These are phyloP conservation scores for Monilinia aucupariae DNA, from an alignment of 2,329 filamentous ascomycete genomes.

Conservation along the genomic window DNA sequence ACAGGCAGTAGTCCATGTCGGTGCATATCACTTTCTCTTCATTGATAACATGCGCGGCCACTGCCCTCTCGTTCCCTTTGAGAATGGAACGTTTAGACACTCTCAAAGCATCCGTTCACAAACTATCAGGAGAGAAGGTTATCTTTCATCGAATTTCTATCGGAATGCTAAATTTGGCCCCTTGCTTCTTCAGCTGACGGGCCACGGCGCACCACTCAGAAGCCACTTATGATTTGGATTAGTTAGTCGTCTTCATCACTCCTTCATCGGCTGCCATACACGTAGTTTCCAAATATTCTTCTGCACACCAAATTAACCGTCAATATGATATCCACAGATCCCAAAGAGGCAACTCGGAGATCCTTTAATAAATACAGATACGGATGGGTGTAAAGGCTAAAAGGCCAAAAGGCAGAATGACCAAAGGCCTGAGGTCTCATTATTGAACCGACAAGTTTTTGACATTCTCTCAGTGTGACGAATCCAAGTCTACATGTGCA, in stretches of 20 bases:
- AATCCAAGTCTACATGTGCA: slow-evolving; percentile 3
- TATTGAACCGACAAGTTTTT: neutral
- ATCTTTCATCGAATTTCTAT: neutral
- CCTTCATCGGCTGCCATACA: neutral
- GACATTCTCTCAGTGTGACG: slow-evolving; percentile 2
- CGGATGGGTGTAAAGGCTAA: slow-evolving; percentile 10
- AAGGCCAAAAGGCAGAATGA: slow-evolving; percentile 11
- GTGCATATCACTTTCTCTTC: too few species aligned
- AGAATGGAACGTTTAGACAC: neutral
- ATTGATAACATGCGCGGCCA: too few species aligned
- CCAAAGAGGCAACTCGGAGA: neutral
- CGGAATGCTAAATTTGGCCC: neutral
- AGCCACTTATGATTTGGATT: neutral
- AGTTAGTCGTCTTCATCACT: neutral
- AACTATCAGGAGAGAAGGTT: neutral
- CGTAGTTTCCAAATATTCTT: neutral
- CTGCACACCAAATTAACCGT: neutral
- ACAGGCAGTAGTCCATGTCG: too few species aligned
- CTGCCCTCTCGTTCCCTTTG: too few species aligned
- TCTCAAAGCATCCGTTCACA: neutral
- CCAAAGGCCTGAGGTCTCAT: neutral
- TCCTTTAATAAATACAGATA: slow-evolving; percentile 12
- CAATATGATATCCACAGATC: neutral
- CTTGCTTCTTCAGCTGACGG: neutral
- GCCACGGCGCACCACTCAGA: neutral